Base-by-base conservation (phyloP, 2,329 filamentous ascomycete genomes). In the Pseudodiploospora longispora region DNA sequence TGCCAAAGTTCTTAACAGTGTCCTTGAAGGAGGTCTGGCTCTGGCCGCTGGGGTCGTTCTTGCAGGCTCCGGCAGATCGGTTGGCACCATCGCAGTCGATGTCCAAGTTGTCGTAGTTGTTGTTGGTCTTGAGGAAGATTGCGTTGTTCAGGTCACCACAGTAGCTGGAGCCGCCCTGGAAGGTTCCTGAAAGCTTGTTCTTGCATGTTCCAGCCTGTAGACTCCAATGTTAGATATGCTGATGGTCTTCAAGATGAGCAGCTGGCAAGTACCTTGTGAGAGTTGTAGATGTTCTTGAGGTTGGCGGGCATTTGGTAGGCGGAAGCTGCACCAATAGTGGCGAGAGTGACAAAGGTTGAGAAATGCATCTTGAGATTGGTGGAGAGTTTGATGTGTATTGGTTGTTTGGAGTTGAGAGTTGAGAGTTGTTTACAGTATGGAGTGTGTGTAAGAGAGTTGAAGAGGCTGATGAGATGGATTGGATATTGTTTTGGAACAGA, bases 71-170 rank as follows among this genome's bases (percentile, higher is more conserved):
- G 4, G 36, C 35, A 3, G 31, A 39, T 3, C 36, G 36, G 10
- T 46, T 46, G 12, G 44, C 44, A 27, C 44, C 44, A 28, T 46
- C 44, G 12, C 44, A 46, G 29, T 46, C 44, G 36, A 46, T 43
- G 6, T 46, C 44, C 40, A 46, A 38, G 12, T 46, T 46, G 6
- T 46, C 44, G 27, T 46, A 46, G 7, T 49, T 46, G 29, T 31
- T 28, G 28, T 37, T 43, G 4, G 43, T 58, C 51, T 74, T 50
- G 2, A 50, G 40, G 32, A 49, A 51, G 38, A 49, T 45, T 33
- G 40, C 74, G 4, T 52, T 52, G 2, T 59, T 59, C 34, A 76
- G 65, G 9, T 63, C 52, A 48, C 63, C n/a, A 53, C 50, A 51
- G 41, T 51, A 50, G 19, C 38, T 34, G 7, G 47, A 40, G n/a